Percentiles rank a stretch among this genome's conserved stretches.
phyloP scores from a whole-genome alignment of 306 rosid genomes.

The Abrus precatorius region DNA sequence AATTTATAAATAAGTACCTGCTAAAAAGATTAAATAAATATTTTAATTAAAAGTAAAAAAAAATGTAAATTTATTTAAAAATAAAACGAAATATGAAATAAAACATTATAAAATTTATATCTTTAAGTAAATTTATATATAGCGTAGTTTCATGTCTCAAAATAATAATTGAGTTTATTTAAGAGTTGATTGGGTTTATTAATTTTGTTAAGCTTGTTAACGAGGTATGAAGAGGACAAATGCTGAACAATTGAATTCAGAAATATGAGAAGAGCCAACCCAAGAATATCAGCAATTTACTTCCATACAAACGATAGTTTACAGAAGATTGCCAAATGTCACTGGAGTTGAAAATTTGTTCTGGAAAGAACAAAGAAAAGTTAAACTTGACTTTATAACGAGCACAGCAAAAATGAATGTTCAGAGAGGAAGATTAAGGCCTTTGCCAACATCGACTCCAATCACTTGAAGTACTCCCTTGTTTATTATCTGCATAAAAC shows the following conservation, averaged over 20 bases:
- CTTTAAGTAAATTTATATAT: too few species aligned
- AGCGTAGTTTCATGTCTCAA: too few species aligned
- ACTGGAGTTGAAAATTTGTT: not conserved
- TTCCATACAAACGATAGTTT: not conserved
- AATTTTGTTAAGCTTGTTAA: too few species aligned
- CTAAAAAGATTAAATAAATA: too few species aligned
- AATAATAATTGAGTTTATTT: too few species aligned
- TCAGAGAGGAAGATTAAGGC: constrained; percentile 89
- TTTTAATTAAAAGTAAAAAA: too few species aligned
- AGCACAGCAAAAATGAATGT: constrained; percentile 5
- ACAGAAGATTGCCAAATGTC: constrained; percentile 15
- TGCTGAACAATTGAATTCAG: not conserved
- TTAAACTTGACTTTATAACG: not conserved
- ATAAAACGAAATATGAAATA: too few species aligned
- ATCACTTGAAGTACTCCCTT: constrained; percentile 86
- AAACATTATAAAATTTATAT: too few species aligned
- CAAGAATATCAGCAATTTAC: constrained; percentile 4
- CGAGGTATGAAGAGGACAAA: not conserved
- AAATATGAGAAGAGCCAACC: not conserved
- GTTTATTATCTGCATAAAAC: constrained; percentile 75
- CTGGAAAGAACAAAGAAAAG: not conserved
- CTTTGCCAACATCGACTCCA: constrained; percentile 94
- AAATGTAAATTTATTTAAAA: too few species aligned
- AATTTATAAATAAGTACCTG: too few species aligned
- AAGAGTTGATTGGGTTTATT: too few species aligned